These are phyloP conservation scores for Dimocarpus longan DNA, from an alignment of 345 rosid species.

Conservation along the genomic window DNA sequence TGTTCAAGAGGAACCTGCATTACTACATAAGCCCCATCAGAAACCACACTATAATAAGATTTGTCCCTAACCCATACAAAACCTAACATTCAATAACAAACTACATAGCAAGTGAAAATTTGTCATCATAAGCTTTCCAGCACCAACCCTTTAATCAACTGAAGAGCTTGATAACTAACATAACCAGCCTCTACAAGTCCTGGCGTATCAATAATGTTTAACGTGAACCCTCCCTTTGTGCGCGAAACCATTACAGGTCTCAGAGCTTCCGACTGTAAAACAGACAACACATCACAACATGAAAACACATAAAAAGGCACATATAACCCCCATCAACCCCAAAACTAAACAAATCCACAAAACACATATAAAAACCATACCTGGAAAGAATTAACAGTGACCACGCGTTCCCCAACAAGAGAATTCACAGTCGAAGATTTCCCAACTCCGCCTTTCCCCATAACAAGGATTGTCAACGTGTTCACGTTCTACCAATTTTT, in stretches of 20 bases:
- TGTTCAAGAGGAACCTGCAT: slow-evolving; percentile 77
- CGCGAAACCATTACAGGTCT: slow-evolving; percentile 84
- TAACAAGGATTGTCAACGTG: slow-evolving; percentile 71
- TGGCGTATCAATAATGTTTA: slow-evolving; percentile 80
- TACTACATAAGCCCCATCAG: background rate
- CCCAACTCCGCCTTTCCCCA: slow-evolving; percentile 91
- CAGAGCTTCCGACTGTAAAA: slow-evolving; percentile 59
- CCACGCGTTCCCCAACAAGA: slow-evolving; percentile 74
- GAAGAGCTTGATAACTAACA: slow-evolving; percentile 79
- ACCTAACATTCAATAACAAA: background rate
- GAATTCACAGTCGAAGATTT: slow-evolving; percentile 89
- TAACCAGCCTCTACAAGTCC: slow-evolving; percentile 91
- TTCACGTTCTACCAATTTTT: slow-evolving; percentile 54
- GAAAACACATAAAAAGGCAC: background rate
- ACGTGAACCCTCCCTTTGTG: slow-evolving; percentile 64
- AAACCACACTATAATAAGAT: background rate
- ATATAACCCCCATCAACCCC: slow-evolving; percentile 3
- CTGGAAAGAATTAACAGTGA: slow-evolving; percentile 77
- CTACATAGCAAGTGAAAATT: background rate
- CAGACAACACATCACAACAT: slow-evolving; percentile 3
- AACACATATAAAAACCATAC: slow-evolving; percentile 24
- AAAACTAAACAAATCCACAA: background rate
- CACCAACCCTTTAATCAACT: slow-evolving; percentile 70
- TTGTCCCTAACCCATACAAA: background rate
- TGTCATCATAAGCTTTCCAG: background rate